Base-by-base conservation (phyloP, 2,329 filamentous ascomycete genomes). In the Ascochyta viciae-villosae region DNA sequence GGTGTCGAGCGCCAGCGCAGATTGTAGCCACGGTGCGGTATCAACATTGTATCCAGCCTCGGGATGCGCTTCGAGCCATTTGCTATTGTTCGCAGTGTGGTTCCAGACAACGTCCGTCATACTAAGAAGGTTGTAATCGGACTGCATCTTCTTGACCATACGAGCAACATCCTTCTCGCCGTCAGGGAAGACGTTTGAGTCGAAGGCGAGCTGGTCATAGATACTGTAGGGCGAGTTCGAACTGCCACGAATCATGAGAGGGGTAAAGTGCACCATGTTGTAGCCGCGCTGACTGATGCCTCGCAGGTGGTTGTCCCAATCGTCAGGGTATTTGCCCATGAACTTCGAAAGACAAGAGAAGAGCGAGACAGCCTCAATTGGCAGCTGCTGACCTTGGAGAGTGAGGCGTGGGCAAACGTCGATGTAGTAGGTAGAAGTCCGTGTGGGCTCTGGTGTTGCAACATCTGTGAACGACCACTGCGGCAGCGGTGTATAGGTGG, bases 261-360 rank as follows among this genome's bases (percentile, higher is more conserved):
- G 95, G 2, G 95, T 97, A 76, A 99, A 99, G 76, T 99, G 95
- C 57, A 99, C 87, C 92, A 98, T 97, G 79, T 99, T 99, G 83
- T 99, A 99, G 41, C 93, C 93, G 58, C 95, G 85, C 68, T 90
- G 87, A 73, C 91, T 90, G 74, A 99, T 96, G 26, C 95, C 93
- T 53, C 85, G 84, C 54, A 99, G 80, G 74, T 98, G 94, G 47
- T 87, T 89, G 73, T 97, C 87, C 93, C 94, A 99, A 69, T 96
- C 91, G 15, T 82, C 82, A 0, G 94, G 92, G 72, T 95, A 96
- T 71, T 89, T 88, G 60, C 95, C 95, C 91, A 99, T 96, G 79
- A 97, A 97, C 78, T 99, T 99, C 73, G 94, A 97, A 61, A 99
- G 91, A 52, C 94, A 84, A 10, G 95, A 98, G 78, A 97, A 96